Base-by-base conservation (phyloP, 352 stramenopile species). In the Phytophthora sojae region DNA sequence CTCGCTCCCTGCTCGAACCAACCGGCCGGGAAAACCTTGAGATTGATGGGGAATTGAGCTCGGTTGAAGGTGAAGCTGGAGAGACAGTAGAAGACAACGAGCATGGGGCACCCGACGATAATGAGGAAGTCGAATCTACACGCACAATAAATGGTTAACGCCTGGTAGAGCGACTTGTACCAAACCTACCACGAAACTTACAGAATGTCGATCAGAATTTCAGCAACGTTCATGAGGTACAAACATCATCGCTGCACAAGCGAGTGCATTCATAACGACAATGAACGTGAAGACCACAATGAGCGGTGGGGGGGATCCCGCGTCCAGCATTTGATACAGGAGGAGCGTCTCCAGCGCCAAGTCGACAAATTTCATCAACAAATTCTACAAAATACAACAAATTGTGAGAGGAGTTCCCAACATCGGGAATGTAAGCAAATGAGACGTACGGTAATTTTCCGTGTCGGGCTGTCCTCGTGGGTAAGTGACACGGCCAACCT, bases 61-160 rank as follows among this genome's bases (percentile, higher is more conserved):
- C 35, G 45, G 45, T 79, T 63, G 15, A 79, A 66, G 8, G 50
- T 53, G 29, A 76, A 76, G 21, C 12, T 44, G 1, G 49, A 49
- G 1, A 64, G 47, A 23, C 52, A 67, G 32, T 71, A 68, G 4
- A 60, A 9, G 0, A 79, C 25, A 7, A 44, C 49, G 12, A 61
- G 21, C n/a, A 76, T 49, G 1, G 72, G 63, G 44, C 63, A 79
- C 2, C 39, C 37, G 6, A 50, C 32, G 17, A 49, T 32, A 12
- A 60, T 12, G 4, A 58, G 19, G n/a, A 54, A 54, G 17, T 58
- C 30, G n/a, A 51, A 58, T 5, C 54, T 60, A 11, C 7, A 59
- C 32, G 49, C 19, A 32, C 6, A 49, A 3, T 2, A n/a, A 32
- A 32, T 32, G 5, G 32, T 59, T 26, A 59, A 30, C 4, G 29